Base-by-base conservation (phyloP, 176 grass and related monocot genomes). In the Oryza longistaminata region DNA sequence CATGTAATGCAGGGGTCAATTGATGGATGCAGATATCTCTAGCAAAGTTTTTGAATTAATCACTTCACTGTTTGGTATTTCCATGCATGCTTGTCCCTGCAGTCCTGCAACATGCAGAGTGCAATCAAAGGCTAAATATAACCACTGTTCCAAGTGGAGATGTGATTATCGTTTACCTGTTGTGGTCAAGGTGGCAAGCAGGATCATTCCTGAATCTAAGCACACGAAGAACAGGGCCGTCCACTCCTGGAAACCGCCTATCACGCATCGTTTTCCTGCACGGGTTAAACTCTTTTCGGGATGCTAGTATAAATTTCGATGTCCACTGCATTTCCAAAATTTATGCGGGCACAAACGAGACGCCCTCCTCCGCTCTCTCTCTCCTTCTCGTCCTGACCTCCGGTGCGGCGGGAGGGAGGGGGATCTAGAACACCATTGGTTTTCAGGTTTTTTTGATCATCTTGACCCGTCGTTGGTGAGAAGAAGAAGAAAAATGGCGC, bases 351-450 rank as follows among this genome's bases (percentile, higher is more conserved):
- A 85, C 82, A 85, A 77, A 69, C 37, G 14, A 43, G 50, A 58
- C 62, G 9, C 33, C 9, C 50, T 3, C 46, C 43, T 29, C 37
- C 14, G 29, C 15, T 40, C 74, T 75, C 72, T 76, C 73, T 76
- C 34, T 3, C 82, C 82, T 77, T 46, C 40, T 83, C 70, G 70
- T 65, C 53, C 70, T 82, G 26, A 73, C 73, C 64, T 26, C 46
- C 46, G 12, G 82, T 58, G 73, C 82, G 64, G 73, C 82, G 64
- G 37, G 82, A 68, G 73, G 82, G 62, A 76, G 82, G 29, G 80
- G 19, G 73, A 68, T 67, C 71, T 19, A 67, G 60, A 67, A 13
- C 14, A 17, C 45, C 58, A 24, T 62, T 62, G 58, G 9, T 45
- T 13, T 21, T 16, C 19, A 16, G n/a, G 19, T 65, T 35, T 40